Conservation (phyloP, 495 filamentous ascomycete genomes). For the Podospora tetraspora region DNA sequence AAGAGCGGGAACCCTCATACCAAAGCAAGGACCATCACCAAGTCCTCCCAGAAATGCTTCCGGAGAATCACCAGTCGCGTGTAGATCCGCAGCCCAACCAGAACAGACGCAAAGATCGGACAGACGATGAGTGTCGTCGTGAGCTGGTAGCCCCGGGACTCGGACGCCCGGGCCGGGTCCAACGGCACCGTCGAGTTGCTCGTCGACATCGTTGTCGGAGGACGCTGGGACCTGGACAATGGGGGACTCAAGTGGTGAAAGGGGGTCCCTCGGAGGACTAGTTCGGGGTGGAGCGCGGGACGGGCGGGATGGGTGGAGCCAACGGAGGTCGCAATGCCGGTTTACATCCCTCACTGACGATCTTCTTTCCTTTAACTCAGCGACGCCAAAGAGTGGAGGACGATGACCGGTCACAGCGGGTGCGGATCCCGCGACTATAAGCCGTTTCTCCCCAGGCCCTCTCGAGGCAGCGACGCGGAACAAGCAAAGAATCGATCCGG, state of each 20-base stretch:
- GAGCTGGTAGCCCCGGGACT: constrained; percentile 4
- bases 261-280: background rate
- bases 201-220: background rate
- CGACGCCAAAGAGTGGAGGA: background rate
- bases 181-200: background rate
- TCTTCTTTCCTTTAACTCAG: background rate
- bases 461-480: background rate
- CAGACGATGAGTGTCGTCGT: constrained; percentile 8
- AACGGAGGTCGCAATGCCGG: background rate
- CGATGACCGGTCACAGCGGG: background rate
- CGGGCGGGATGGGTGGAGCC: background rate
- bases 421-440: background rate
- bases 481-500: background rate
- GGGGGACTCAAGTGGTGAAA: background rate
- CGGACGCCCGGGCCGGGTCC: background rate
- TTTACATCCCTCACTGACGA: background rate
- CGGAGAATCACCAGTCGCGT: constrained; percentile 7
- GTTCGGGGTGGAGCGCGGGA: background rate
- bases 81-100: constrained; percentile 9
- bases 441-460: background rate
- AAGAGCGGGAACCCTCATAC: background rate
- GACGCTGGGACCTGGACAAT: background rate
- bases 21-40: constrained; percentile 2
- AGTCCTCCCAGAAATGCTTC: constrained; percentile 11
- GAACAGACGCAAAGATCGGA: constrained; percentile 1